Evolutionary conservation across 768 basidiomycete species (phyloP).

Genomic region (Aureoboletus auriporus): DNA sequence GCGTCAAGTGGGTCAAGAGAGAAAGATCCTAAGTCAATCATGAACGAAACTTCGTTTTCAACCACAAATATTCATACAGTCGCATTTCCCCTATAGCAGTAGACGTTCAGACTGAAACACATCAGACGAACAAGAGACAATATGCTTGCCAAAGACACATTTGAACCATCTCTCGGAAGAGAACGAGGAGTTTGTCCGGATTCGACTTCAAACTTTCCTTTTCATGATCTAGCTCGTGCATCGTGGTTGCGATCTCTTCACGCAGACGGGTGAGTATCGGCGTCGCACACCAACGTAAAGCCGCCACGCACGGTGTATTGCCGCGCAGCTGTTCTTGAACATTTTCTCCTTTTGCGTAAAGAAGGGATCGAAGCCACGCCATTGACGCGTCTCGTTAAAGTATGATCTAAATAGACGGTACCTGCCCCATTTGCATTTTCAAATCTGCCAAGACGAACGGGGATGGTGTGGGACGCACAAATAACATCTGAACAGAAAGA

Average conservation of each 20-base stretch:
- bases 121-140: background rate
- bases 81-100: conserved; percentile 77
- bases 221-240: conserved; percentile 59
- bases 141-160: conserved; percentile 70
- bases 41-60: background rate
- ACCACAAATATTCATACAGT: conserved; percentile 49
- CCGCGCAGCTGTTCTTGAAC: conserved; percentile 72
- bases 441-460: background rate
- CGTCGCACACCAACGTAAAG: background rate
- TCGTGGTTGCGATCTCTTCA: conserved; percentile 68
- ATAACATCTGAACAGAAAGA: conserved; percentile 53
- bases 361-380: conserved; percentile 84
- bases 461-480: conserved; percentile 41
- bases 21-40: conserved; percentile 71
- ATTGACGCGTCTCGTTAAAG: conserved; percentile 63
- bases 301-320: conserved; percentile 65
- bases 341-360: conserved; percentile 71
- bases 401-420: conserved; percentile 80
- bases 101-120: conserved; percentile 2
- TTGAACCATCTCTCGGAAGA: conserved; percentile 85
- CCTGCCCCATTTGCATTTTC: conserved; percentile 33
- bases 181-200: conserved; percentile 49
- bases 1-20: conserved; percentile 79
- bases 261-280: background rate
- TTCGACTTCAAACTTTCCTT: conserved; percentile 43